Conservation (phyloP, 257 asterid species). For the Eucommia ulmoides region DNA sequence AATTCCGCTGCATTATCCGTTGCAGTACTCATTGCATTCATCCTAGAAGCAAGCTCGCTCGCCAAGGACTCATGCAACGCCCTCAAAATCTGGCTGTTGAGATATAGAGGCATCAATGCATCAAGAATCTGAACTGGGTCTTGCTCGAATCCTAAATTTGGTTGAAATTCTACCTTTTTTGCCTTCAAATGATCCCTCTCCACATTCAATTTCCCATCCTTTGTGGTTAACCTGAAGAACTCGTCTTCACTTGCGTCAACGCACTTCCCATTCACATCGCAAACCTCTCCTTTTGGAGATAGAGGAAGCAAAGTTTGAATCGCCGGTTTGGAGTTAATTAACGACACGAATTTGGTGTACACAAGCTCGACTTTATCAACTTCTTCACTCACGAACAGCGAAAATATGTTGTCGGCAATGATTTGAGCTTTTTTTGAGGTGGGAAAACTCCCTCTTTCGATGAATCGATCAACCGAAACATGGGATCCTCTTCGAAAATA, state of each 20-base stretch:
- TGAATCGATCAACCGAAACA: conserved; percentile 30
- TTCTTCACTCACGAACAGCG: conserved; percentile 49
- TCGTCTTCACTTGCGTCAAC: conserved; percentile 49
- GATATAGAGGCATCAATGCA: too few relatives aligned
- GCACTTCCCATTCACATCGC: conserved; percentile 39
- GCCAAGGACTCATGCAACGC: too few relatives aligned
- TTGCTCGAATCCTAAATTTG: conserved; percentile 58
- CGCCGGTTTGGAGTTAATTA: conserved; percentile 55
- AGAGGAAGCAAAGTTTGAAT: conserved; percentile 57
- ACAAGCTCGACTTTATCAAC: conserved; percentile 77
- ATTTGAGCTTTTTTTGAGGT: conserved; percentile 63
- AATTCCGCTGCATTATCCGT: too few relatives aligned
- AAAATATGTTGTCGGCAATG: conserved; percentile 59
- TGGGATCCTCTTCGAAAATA: conserved; percentile 27
- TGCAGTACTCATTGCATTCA: too few relatives aligned
- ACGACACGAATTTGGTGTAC: conserved; percentile 54
- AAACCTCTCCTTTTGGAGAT: conserved; percentile 31
- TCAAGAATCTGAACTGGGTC: conserved; percentile 80
- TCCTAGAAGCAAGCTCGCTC: too few relatives aligned
- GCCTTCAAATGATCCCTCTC: conserved; percentile 36
- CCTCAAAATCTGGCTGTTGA: too few relatives aligned
- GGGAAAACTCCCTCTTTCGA: conserved; percentile 46
- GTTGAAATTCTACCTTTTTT: conserved; percentile 13
- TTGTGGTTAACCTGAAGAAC: conserved; percentile 54
- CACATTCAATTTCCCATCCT: conserved; percentile 46